These are phyloP conservation scores for Torulaspora microellipsoides DNA, from an alignment of 805 yeast species.

Conservation along the genomic window DNA sequence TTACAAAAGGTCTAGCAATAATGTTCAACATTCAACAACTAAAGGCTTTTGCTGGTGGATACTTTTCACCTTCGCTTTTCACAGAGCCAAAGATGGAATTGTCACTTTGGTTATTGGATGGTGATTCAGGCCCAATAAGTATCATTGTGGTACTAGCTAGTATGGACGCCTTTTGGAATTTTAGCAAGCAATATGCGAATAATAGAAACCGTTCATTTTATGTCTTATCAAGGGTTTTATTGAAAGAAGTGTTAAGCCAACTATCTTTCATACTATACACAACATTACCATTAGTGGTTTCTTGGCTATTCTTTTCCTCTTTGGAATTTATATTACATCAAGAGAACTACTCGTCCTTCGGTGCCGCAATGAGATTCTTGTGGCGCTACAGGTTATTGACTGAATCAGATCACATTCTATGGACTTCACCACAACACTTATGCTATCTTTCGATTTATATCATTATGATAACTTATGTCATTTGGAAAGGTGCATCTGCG, in stretches of 20 bases:
- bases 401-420: constrained; percentile 11
- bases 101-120: constrained; percentile 2
- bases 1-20: constrained; percentile 3
- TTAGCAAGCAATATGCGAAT: constrained; percentile 2
- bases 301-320: constrained; percentile 13
- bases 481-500: constrained; percentile 1
- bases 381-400: constrained; percentile 14
- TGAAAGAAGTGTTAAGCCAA: constrained; percentile 5
- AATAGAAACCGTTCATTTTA: constrained; percentile 12
- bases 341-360: constrained; percentile 16
- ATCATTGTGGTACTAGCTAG: not conserved
- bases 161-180: constrained; percentile 1
- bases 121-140: not conserved
- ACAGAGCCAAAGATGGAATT: constrained; percentile 2
- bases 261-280: constrained; percentile 10
- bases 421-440: constrained; percentile 22
- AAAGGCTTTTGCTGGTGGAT: constrained; percentile 8
- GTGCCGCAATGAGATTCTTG: constrained; percentile 14
- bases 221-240: constrained; percentile 4
- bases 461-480: constrained; percentile 7
- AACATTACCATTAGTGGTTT: constrained; percentile 12
- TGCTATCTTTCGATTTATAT: constrained; percentile 10
- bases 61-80: constrained; percentile 6
- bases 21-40: constrained; percentile 9
- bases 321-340: constrained; percentile 19